Base-by-base conservation (phyloP, 148 eudicot species). In the Silene uniflora region DNA sequence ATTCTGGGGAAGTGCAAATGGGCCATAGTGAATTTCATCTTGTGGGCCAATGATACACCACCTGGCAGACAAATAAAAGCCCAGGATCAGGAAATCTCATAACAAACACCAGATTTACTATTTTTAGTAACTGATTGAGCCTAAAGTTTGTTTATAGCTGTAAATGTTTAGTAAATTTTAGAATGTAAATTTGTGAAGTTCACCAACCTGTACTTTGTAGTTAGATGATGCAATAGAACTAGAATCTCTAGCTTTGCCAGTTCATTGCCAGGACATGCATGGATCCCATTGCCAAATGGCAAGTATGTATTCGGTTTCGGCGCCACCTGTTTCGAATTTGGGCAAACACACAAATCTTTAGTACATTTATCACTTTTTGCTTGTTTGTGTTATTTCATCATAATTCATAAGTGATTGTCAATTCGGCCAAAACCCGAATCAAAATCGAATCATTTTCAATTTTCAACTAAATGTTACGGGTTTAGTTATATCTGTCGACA, bases 201-300 rank as follows among this genome's bases (percentile, higher is more conserved):
- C 67, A 74, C 61, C 68, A 63, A 87, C 93, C 93, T 88, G 85
- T 83, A 90, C 58, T 86, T 90, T 63, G 83, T 88, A 77, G 89
- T 85, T 6, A 90, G 75, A 73, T 90, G 93, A 79, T 90, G 91
- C 44, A 90, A 63, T n/a, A 90, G 42, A 22, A 86, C 76, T 21
- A 90, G 77, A 78, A 90, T 88, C 87, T 86, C 91, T 54, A 90
- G 82, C 82, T 86, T 90, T 69, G 93, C 93, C 74, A 90, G 80
- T 82, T 90, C 93, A 81, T 90, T 90, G 61, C 91, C 93, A 23
- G 93, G 93, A 72, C 93, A 90, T 24, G 93, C 71, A 65, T 90
- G 93, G 66, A 83, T 71, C 73, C 93, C 93, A 76, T 61, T 90
- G 77, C 93, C 93, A 85, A 90, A 90, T 83, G 93, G 89, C 81